A percentile compares a stretch with the other conserved stretches of the same genome.
Evolutionary conservation across 2,329 filamentous ascomycete species (phyloP).

Genomic region (Fusarium setosum): DNA sequence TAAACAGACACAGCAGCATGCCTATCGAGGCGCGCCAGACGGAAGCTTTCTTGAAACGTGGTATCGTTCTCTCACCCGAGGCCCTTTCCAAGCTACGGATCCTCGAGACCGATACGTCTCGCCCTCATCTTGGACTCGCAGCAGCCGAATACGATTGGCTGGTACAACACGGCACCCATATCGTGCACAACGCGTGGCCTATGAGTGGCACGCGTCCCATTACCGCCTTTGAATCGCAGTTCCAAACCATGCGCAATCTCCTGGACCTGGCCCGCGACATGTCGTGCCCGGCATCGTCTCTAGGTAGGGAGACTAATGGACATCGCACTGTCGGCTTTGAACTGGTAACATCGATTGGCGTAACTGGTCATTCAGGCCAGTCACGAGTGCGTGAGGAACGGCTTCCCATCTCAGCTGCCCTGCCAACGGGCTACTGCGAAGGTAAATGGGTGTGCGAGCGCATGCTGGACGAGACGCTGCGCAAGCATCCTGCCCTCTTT

Average conservation of each 20-base stretch:
- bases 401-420: constrained; percentile 51
- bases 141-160: not conserved
- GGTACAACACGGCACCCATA: not conserved
- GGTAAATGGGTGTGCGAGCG: constrained; percentile 10
- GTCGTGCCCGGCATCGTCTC: constrained; percentile 23
- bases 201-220: constrained; percentile 8
- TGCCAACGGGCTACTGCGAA: constrained; percentile 42
- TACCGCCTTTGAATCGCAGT: not conserved
- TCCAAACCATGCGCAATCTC: not conserved
- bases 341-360: constrained; percentile 56
- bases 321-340: constrained; percentile 53
- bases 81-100: not conserved
- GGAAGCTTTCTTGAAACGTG: not conserved
- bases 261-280: constrained; percentile 45
- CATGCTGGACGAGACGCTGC: constrained; percentile 61
- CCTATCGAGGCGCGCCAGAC: not conserved
- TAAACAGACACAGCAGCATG: not conserved
- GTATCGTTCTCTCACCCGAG: not conserved
- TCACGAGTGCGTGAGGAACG: constrained; percentile 56
- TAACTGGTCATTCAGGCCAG: constrained; percentile 46
- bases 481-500: constrained; percentile 55
- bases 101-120: not conserved
- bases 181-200: constrained; percentile 16
- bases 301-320: too few species aligned
- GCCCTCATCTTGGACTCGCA: not conserved